Evolutionary conservation across 176 grass and related monocot genomes (phyloP).

Genomic region (Pharus latifolius): DNA sequence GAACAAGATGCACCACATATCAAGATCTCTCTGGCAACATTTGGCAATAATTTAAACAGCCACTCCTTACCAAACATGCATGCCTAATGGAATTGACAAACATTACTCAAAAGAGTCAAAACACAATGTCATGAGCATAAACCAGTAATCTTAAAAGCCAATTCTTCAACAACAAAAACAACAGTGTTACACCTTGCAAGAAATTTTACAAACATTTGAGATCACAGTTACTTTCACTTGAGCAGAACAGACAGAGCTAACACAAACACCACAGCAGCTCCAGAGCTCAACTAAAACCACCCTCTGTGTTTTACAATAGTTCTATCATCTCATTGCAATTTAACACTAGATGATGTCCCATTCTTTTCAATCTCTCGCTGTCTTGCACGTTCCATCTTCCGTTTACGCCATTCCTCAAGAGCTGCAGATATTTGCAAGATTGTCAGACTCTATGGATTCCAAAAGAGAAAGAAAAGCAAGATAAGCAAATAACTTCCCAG

Average conservation of each 20-base stretch:
- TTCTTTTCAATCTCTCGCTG: constrained; percentile 78
- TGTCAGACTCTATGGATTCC: not conserved
- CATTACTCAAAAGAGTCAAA: too few species aligned
- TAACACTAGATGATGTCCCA: constrained; percentile 19
- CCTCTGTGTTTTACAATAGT: too few species aligned
- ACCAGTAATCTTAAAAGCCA: not conserved
- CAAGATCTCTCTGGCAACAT: too few species aligned
- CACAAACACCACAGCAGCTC: not conserved
- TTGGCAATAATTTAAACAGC: too few species aligned
- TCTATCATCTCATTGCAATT: not conserved
- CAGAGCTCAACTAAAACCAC: not conserved
- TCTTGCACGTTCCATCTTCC: constrained; percentile 87
- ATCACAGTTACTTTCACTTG: not conserved
- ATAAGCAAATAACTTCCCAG: not conserved
- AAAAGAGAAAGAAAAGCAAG: not conserved
- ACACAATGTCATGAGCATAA: not conserved
- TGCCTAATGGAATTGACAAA: too few species aligned
- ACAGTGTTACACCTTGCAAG: not conserved
- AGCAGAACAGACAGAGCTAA: not conserved
- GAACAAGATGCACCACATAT: too few species aligned
- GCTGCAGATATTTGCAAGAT: constrained; percentile 26
- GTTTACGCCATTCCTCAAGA: constrained; percentile 85
- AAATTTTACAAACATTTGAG: not conserved
- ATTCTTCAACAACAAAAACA: not conserved
- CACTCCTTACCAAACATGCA: too few species aligned